Evolutionary conservation across 2,329 filamentous ascomycete genomes (phyloP).

Genomic region (Coleophoma eucalyptorum): DNA sequence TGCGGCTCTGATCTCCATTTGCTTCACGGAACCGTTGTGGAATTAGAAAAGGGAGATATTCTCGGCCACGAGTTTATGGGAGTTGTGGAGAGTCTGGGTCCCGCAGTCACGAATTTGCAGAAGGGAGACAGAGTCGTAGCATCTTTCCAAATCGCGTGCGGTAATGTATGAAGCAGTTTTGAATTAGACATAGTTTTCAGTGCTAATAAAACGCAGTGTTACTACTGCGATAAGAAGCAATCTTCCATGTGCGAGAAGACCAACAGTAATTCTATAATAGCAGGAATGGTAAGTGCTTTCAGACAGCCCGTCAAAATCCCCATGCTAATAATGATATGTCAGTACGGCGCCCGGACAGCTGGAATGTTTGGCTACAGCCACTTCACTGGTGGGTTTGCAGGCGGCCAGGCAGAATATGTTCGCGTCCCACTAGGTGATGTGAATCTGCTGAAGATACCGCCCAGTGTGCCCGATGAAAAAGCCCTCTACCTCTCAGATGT

Average conservation of each 20-base stretch:
- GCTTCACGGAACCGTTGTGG: slow-evolving; percentile 33
- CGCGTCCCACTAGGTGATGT: slow-evolving; percentile 77
- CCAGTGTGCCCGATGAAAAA: slow-evolving; percentile 80
- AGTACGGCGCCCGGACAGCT: slow-evolving; percentile 70
- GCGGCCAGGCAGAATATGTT: slow-evolving; percentile 84
- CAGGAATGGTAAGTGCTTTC: slow-evolving; percentile 50
- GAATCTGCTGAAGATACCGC: slow-evolving; percentile 76
- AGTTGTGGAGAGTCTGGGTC: slow-evolving; percentile 42
- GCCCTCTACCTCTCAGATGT: slow-evolving; percentile 77
- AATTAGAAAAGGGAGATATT: slow-evolving; percentile 48
- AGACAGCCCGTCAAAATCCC: no score
- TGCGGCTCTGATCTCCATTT: slow-evolving; percentile 34
- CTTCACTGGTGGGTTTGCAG: slow-evolving; percentile 83
- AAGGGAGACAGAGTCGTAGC: slow-evolving; percentile 72
- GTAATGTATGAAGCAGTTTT: slow-evolving; percentile 46
- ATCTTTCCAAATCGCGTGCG: slow-evolving; percentile 79
- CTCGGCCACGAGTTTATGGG: slow-evolving; percentile 52
- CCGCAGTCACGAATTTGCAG: slow-evolving; percentile 47
- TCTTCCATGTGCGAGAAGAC: slow-evolving; percentile 79
- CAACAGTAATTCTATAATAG: slow-evolving; percentile 67
- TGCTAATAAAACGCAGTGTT: no score
- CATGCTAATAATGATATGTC: not conserved
- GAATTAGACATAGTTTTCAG: no score
- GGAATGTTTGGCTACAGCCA: slow-evolving; percentile 73
- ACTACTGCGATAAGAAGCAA: slow-evolving; percentile 74